phyloP scores from a whole-genome alignment of 495 filamentous ascomycete genomes.

The Xylaria bambusicola region DNA sequence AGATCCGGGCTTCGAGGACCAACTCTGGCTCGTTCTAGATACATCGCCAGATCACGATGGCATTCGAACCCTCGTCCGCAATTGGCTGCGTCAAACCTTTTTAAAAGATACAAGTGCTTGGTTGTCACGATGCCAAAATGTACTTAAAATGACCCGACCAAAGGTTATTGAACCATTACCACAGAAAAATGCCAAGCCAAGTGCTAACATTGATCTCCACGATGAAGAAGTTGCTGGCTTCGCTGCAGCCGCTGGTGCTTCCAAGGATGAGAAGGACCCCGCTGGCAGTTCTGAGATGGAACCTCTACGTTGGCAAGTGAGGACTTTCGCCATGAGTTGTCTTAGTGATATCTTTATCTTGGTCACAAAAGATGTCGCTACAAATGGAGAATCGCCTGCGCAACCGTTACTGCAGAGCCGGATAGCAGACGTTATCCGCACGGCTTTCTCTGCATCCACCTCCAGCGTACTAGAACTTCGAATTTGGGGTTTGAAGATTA shows the following conservation, averaged over 20 bases:
- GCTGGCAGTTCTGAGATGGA: conserved; percentile 74
- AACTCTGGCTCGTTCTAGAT: conserved; percentile 88
- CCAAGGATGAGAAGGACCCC: conserved; percentile 63
- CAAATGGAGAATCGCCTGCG: conserved; percentile 68
- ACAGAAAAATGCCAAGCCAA: conserved; percentile 47
- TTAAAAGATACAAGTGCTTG: conserved; percentile 75
- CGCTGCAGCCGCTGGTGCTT: conserved; percentile 65
- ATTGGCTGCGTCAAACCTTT: conserved; percentile 88
- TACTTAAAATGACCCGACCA: conserved; percentile 81
- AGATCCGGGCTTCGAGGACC: conserved; percentile 78
- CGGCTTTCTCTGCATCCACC: conserved; percentile 97
- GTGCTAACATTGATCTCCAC: conserved; percentile 70
- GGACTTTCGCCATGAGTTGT: conserved; percentile 90
- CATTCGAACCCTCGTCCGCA: conserved; percentile 77
- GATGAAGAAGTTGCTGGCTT: conserved; percentile 98
- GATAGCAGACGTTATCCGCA: conserved; percentile 90
- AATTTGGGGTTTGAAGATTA: conserved; percentile 86
- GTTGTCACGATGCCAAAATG: conserved; percentile 83
- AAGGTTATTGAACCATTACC: conserved; percentile 54
- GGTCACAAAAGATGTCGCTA: conserved; percentile 70
- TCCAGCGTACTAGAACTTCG: conserved; percentile 86
- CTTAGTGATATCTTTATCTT: conserved; percentile 80
- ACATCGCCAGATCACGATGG: conserved; percentile 70
- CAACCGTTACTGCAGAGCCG: conserved; percentile 76
- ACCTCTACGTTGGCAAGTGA: conserved; percentile 91